Conservation (phyloP, 129 eudicot species). For the Tanacetum coccineum region DNA sequence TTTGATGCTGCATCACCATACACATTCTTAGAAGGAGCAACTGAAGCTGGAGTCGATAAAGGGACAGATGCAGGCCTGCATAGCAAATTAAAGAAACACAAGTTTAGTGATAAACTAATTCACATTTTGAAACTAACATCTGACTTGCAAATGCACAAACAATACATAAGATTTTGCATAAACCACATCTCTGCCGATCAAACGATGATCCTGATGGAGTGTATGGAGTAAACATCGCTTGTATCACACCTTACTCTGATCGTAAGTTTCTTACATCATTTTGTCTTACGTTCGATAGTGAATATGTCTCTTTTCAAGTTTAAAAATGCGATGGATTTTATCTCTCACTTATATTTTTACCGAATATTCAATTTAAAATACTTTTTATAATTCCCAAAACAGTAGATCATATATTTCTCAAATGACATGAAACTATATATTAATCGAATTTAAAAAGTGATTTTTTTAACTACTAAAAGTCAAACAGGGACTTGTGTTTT, state of each 20-base stretch:
- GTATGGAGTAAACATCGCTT: conserved; percentile 79
- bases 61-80: too few species aligned
- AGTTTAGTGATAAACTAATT: too few species aligned
- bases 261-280: conserved; percentile 53
- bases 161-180: too few species aligned
- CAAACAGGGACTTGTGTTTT: neutral
- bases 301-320: neutral
- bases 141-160: too few species aligned
- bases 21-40: too few species aligned
- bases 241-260: conserved; percentile 90
- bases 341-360: neutral
- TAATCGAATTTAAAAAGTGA: neutral
- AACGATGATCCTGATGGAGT: conserved; percentile 95
- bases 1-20: too few species aligned
- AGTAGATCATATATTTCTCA: neutral
- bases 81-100: too few species aligned
- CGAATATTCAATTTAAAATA: too few species aligned
- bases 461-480: conserved; percentile 4
- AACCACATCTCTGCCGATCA: conserved; percentile 84
- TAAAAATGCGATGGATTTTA: neutral
- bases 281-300: neutral
- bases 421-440: neutral
- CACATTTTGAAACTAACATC: too few species aligned
- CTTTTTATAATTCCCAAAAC: too few species aligned
- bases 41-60: too few species aligned